Percentiles rank a stretch among this genome's conserved stretches.
These are phyloP conservation scores for Yamadazyma membranifaciens DNA, from an alignment of 1,139 yeast species.

Conservation along the genomic window DNA sequence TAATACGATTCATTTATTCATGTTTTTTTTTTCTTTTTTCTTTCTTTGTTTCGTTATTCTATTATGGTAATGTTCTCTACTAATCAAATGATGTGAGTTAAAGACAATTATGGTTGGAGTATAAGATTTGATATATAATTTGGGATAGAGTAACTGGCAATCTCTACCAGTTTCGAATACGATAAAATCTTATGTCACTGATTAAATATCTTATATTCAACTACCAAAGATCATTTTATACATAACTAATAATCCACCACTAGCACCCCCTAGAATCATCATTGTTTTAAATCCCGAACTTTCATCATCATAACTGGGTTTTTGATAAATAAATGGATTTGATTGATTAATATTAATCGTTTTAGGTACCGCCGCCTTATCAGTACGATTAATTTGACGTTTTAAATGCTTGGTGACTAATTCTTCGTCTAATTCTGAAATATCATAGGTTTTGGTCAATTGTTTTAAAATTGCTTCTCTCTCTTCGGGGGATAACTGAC, in stretches of 20 bases:
- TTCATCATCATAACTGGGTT: slow-evolving; percentile 24
- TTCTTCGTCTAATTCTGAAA: slow-evolving; percentile 36
- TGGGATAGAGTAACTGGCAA: no score
- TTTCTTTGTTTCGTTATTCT: no score
- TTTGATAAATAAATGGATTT: slow-evolving; percentile 34
- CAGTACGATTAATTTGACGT: slow-evolving; percentile 33
- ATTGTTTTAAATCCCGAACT: slow-evolving; percentile 21
- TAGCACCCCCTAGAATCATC: slow-evolving; percentile 32
- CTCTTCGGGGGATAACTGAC: slow-evolving; percentile 31
- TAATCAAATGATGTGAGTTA: no score
- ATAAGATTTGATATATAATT: no score
- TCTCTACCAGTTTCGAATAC: no score
- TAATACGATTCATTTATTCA: slow-evolving; percentile 1
- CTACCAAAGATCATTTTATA: slow-evolving; percentile 19
- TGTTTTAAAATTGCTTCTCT: slow-evolving; percentile 35
- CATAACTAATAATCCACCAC: slow-evolving; percentile 27
- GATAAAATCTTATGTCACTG: no score
- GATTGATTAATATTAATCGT: slow-evolving; percentile 10
- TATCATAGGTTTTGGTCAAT: slow-evolving; percentile 31
- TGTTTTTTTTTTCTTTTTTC: neutral
- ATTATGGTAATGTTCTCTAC: no score
- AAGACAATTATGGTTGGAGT: no score
- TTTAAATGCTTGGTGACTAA: slow-evolving; percentile 43
- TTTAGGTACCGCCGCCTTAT: slow-evolving; percentile 6
- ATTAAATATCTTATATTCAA: neutral